phyloP scores from a whole-genome alignment of 2,329 filamentous ascomycete species.

The Didymella segeticola region DNA sequence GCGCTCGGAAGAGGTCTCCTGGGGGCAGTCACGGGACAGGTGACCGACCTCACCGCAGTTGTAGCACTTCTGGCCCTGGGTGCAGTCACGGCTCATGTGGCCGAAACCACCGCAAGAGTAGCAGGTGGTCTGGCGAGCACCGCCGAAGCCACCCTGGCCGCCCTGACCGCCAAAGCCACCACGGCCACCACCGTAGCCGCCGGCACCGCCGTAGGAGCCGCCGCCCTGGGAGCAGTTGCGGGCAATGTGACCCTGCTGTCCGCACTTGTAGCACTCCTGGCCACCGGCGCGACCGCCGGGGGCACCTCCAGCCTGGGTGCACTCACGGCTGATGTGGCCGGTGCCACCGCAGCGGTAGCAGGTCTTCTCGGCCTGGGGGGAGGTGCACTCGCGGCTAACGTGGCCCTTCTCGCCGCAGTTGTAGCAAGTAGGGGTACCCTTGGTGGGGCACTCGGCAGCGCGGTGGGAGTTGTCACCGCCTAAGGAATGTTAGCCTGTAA shows the following conservation, averaged over 20 bases:
- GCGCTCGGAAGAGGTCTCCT: constrained; percentile 88
- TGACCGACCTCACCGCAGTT: constrained; percentile 96
- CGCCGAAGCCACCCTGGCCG: constrained; percentile 51
- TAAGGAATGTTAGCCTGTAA: constrained; percentile 24
- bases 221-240: constrained; percentile 80
- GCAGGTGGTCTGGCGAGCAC: constrained; percentile 69
- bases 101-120: constrained; percentile 97
- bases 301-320: constrained; percentile 62
- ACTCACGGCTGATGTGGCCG: constrained; percentile 93
- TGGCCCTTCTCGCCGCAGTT: constrained; percentile 58
- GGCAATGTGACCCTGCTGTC: constrained; percentile 94
- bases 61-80: constrained; percentile 99
- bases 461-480: constrained; percentile 59
- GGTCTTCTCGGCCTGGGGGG: constrained; percentile 83
- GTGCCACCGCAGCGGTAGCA: constrained; percentile 78
- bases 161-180: constrained; percentile 54
- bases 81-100: constrained; percentile 98
- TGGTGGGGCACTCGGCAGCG: constrained; percentile 59
- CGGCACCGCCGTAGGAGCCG: constrained; percentile 48
- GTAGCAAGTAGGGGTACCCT: constrained; percentile 58
- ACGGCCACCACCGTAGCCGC: constrained; percentile 56
- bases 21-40: constrained; percentile 93
- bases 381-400: constrained; percentile 82
- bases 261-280: constrained; percentile 95
- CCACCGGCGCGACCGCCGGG: constrained; percentile 55